Evolutionary conservation across 2,329 filamentous ascomycete species (phyloP), one percentile per base, ranked within the genome.

Genomic region (Alternaria gansuensis): DNA sequence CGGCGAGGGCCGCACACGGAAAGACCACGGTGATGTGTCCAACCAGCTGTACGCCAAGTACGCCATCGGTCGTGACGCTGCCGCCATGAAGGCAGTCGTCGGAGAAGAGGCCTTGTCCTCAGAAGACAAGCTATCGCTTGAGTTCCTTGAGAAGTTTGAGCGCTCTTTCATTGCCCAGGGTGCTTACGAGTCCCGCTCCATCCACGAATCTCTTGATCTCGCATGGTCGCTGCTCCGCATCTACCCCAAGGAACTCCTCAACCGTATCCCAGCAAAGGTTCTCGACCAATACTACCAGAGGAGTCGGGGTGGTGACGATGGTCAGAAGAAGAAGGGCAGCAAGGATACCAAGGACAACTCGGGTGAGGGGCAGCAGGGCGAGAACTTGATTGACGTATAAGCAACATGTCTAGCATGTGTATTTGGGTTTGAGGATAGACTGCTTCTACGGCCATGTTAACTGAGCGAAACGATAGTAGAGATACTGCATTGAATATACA

Each of bases 21-120:
- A 92, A 81, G 96, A 99, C 75, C 95, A 99, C 81, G 92, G 92
- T 70, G 95, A 99, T 82, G 95, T 99, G 50, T 99, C 95, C 69
- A 99, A 99, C 85, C 95, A 99, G 85, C 87, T 99, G 66, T 99
- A 99, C 79, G 95, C 95, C 82, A 99, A 99, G 83, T 99, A 99
- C 79, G 95, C 95, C 79, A 98, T 99, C 77, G 95, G 95, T 77
- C 93, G 94, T 85, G 95, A 99, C 75, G 95, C 95, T 21, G 94
- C 96, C 36, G 90, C 93, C 78, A 99, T 99, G 95, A 99, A 98
- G 84, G 95, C 95, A 62, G 95, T 99, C 79, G 95, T 99, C 59
- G 95, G 95, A 82, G 96, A 99, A 82, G 95, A 99, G 79, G 95
- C 95, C 33, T 81, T 99, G 75, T 97, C 93, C 28, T 87, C 91